These are phyloP conservation scores for Ormosia semicastrata DNA, from an alignment of 306 rosid species.

Conservation along the genomic window DNA sequence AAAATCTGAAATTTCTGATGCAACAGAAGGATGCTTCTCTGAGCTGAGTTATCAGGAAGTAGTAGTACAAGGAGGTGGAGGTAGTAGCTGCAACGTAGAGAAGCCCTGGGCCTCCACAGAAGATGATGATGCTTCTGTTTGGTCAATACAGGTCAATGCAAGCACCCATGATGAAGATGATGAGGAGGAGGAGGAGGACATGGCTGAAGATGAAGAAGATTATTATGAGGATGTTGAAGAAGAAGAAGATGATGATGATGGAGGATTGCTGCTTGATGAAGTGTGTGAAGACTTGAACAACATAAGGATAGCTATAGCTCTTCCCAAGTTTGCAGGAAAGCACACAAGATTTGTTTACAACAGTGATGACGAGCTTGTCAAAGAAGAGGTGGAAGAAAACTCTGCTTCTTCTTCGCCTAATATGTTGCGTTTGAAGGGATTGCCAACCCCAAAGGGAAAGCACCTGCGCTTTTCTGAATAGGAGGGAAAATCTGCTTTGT, in stretches of 20 bases:
- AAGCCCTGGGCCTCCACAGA: constrained; percentile 38
- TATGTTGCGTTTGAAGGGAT: constrained; percentile 58
- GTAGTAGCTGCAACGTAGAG: constrained; percentile 25
- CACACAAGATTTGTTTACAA: constrained; percentile 78
- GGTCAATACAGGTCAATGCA: constrained; percentile 92
- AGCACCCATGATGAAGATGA: constrained; percentile 60
- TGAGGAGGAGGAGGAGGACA: constrained; percentile 54
- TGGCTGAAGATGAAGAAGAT: constrained; percentile 29
- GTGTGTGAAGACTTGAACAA: constrained; percentile 69
- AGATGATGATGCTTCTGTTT: constrained; percentile 76
- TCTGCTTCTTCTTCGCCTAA: constrained; percentile 30
- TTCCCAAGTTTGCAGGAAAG: constrained; percentile 60
- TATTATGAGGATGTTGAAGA: constrained; percentile 31
- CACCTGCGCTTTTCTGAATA: constrained; percentile 62
- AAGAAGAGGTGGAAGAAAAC: constrained; percentile 38
- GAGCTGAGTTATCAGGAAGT: constrained; percentile 44
- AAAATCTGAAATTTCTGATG: constrained; percentile 53
- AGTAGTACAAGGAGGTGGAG: not conserved
- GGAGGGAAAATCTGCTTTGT: constrained; percentile 11
- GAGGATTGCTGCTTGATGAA: constrained; percentile 47
- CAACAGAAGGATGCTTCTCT: constrained; percentile 57
- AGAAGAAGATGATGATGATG: constrained; percentile 10
- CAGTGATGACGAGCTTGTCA: constrained; percentile 77
- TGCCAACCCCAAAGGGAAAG: constrained; percentile 89
- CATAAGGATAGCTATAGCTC: constrained; percentile 31